These are phyloP conservation scores for Glycine latifolia DNA, from an alignment of 306 rosid species.

Conservation along the genomic window DNA sequence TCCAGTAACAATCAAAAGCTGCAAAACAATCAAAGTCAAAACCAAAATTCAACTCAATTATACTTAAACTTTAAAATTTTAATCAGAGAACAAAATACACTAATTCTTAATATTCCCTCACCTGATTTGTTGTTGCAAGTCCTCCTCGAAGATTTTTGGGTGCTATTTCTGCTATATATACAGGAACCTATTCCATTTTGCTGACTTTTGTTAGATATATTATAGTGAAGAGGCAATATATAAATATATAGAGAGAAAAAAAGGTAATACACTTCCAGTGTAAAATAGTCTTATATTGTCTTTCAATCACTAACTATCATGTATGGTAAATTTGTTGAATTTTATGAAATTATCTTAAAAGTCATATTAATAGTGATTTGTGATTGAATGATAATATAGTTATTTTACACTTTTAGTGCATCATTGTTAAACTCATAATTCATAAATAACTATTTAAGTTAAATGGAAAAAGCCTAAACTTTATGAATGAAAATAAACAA, in stretches of 20 bases:
- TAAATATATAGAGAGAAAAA: background rate
- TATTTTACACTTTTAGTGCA: too few relatives aligned
- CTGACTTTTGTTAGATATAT: slow-evolving; percentile 25
- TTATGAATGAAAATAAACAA: background rate
- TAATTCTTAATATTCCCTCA: slow-evolving; percentile 21
- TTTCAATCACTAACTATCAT: too few relatives aligned
- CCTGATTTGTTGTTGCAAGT: slow-evolving; percentile 75
- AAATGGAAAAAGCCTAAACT: slow-evolving; percentile 18
- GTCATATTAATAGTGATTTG: too few relatives aligned
- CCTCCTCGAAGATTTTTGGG: slow-evolving; percentile 80
- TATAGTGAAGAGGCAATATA: slow-evolving; percentile 10
- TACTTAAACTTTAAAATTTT: background rate
- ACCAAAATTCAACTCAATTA: slow-evolving; percentile 20
- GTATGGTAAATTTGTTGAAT: too few relatives aligned
- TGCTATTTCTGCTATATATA: slow-evolving; percentile 80
- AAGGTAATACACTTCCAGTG: too few relatives aligned
- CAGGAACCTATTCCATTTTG: slow-evolving; percentile 65
- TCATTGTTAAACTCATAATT: too few relatives aligned
- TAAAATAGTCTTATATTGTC: too few relatives aligned
- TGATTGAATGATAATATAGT: too few relatives aligned
- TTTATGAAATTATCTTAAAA: too few relatives aligned
- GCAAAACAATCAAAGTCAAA: slow-evolving; percentile 30
- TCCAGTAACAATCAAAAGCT: slow-evolving; percentile 78
- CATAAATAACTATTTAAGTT: background rate
- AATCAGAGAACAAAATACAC: background rate